phyloP scores from a whole-genome alignment of 2,329 filamentous ascomycete genomes.

The Fusarium newnesense region DNA sequence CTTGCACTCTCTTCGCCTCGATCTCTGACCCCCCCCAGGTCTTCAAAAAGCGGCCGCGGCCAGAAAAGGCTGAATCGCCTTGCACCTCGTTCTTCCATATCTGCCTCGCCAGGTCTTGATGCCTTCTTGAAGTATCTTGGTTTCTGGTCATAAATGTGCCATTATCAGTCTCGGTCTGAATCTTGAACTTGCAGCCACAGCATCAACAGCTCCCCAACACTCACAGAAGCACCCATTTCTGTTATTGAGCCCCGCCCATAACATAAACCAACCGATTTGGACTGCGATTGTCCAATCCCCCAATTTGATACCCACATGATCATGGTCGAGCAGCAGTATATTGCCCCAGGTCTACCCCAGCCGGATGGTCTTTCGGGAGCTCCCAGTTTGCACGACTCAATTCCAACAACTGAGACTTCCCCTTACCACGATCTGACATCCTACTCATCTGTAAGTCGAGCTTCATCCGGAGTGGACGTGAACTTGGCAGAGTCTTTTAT shows the following conservation, averaged over 20 bases:
- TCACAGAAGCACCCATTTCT: constrained; percentile 20
- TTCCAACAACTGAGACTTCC: constrained; percentile 41
- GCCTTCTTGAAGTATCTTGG: constrained; percentile 23
- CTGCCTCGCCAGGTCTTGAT: constrained; percentile 39
- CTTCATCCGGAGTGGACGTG: not conserved
- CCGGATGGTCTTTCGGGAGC: constrained; percentile 46
- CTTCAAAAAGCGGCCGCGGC: constrained; percentile 44
- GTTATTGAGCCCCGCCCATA: constrained; percentile 29
- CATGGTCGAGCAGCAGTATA: constrained; percentile 52
- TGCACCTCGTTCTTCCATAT: constrained; percentile 30
- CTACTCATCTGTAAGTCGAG: constrained; percentile 48
- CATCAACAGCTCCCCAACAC: constrained; percentile 25
- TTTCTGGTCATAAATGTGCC: constrained; percentile 43
- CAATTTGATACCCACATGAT: constrained; percentile 42
- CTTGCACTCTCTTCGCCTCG: constrained; percentile 30
- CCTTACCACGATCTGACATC: constrained; percentile 46
- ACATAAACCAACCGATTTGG: constrained; percentile 35
- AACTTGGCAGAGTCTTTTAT: not conserved
- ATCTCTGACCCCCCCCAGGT: constrained; percentile 31
- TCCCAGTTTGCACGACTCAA: constrained; percentile 41
- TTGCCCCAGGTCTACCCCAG: constrained; percentile 48
- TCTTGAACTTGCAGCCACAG: constrained; percentile 30
- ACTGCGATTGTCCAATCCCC: constrained; percentile 38
- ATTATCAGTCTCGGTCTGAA: constrained; percentile 31
- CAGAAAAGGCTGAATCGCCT: constrained; percentile 46